Percentiles rank a stretch among this genome's conserved stretches.
Evolutionary conservation across 768 basidiomycete species (phyloP).

Genomic region (Podaxis sp.): DNA sequence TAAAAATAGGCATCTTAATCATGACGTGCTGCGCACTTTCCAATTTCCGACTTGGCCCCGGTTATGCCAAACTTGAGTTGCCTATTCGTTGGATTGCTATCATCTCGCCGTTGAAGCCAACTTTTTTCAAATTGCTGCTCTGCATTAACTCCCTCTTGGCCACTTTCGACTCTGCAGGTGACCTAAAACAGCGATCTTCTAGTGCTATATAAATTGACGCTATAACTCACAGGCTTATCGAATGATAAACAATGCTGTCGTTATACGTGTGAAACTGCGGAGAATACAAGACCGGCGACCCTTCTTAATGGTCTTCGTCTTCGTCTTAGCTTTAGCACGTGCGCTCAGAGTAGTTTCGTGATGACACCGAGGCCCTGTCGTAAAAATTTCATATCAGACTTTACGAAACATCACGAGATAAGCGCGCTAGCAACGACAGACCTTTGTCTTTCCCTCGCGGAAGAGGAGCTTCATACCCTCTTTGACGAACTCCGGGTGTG

Average conservation of each 20-base stretch:
- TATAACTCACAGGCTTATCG: constrained; percentile 4
- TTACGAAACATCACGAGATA: not conserved
- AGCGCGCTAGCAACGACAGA: constrained; percentile 26
- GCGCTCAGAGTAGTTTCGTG: constrained; percentile 48
- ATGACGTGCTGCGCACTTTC: not conserved
- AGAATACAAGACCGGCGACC: not conserved
- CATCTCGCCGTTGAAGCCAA: too few species aligned
- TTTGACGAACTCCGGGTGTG: constrained; percentile 89
- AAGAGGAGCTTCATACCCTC: constrained; percentile 93
- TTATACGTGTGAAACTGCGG: not conserved
- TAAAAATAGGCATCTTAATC: not conserved
- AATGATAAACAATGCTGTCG: not conserved
- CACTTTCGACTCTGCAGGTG: not conserved
- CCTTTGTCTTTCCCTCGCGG: constrained; percentile 96
- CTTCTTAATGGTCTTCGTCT: not conserved
- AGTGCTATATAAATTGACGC: not conserved
- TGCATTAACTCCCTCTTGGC: not conserved
- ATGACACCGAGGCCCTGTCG: constrained; percentile 74
- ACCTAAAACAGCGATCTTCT: not conserved
- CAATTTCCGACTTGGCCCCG: not conserved
- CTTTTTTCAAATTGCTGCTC: not conserved
- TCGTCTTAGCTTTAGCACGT: not conserved
- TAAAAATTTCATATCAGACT: constrained; percentile 12
- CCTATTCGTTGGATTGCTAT: too few species aligned
- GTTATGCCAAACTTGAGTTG: not conserved